Conservation (phyloP, 1,139 yeast species). For the Casaregolazyma suthepensis region DNA sequence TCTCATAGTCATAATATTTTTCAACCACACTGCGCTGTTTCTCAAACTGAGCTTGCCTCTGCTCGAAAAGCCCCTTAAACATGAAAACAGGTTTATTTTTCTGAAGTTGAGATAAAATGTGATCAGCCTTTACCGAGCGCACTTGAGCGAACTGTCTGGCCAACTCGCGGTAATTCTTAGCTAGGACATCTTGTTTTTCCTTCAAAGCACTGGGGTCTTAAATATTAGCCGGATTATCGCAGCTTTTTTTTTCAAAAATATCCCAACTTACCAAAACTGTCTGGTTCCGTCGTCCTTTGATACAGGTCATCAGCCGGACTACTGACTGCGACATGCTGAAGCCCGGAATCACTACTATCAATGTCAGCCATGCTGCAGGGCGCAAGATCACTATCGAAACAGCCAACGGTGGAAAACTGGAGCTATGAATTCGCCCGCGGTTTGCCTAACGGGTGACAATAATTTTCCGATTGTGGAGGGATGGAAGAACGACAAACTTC, state of each 20-base stretch:
- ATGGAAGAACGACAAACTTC: background rate
- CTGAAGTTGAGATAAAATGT: constrained; percentile 24
- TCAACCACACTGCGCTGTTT: constrained; percentile 16
- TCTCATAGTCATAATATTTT: constrained; percentile 20
- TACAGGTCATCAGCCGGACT: background rate
- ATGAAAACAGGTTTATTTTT: constrained; percentile 21
- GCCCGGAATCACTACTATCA: background rate
- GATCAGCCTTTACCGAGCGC: constrained; percentile 25
- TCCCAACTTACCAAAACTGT: background rate
- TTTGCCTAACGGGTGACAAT: background rate
- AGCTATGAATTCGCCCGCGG: background rate
- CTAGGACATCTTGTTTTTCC: constrained; percentile 26
- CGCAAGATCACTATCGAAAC: background rate
- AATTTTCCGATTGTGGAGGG: background rate
- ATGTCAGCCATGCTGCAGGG: background rate
- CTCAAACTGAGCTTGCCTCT: constrained; percentile 21
- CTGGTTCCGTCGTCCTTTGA: background rate
- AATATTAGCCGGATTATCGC: background rate
- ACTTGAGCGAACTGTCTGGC: constrained; percentile 27
- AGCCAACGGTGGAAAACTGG: background rate
- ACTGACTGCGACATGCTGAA: background rate
- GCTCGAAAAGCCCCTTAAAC: constrained; percentile 20
- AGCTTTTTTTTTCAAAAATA: background rate
- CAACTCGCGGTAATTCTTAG: constrained; percentile 25
- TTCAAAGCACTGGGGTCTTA: constrained; percentile 9